Percentiles rank a stretch among this genome's conserved stretches.
Conservation (phyloP, 1,284 basidiomycete genomes). For the Tilletia caries region DNA sequence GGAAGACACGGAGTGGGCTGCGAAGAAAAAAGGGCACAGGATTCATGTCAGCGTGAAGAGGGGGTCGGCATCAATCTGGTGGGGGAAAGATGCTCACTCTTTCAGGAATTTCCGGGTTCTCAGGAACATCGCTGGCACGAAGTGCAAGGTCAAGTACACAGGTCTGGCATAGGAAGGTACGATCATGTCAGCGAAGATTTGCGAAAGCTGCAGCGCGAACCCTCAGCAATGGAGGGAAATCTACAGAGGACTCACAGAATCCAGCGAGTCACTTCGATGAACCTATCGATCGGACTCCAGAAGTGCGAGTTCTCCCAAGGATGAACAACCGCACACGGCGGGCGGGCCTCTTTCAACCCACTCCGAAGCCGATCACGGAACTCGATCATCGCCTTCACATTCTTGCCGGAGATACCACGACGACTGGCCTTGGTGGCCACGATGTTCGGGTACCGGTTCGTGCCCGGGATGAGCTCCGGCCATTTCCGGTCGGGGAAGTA, state of each 20-base stretch:
- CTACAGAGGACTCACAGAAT: constrained; percentile 57
- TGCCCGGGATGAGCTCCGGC: constrained; percentile 36
- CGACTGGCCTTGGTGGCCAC: constrained; percentile 33
- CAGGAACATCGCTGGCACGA: constrained; percentile 65
- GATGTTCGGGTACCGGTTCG: constrained; percentile 34
- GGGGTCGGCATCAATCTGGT: no score
- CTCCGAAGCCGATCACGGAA: constrained; percentile 20
- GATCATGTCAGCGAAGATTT: no score
- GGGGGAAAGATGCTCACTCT: constrained; percentile 20
- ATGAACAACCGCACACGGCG: constrained; percentile 63
- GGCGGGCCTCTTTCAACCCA: constrained; percentile 11
- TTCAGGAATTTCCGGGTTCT: constrained; percentile 47
- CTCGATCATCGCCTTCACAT: constrained; percentile 35
- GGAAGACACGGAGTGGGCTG: constrained; percentile 28
- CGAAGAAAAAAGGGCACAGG: not conserved
- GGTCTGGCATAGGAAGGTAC: constrained; percentile 34
- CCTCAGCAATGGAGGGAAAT: no score
- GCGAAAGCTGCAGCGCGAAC: not conserved
- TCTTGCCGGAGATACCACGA: constrained; percentile 41
- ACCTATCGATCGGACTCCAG: constrained; percentile 68
- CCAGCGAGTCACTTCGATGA: constrained; percentile 78
- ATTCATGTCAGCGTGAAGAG: constrained; percentile 11
- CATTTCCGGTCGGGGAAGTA: constrained; percentile 43
- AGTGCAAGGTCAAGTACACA: constrained; percentile 81
- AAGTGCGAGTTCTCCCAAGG: constrained; percentile 73